Evolutionary conservation across 2,329 filamentous ascomycete genomes (phyloP).

Genomic region (Geosmithia morbida): DNA sequence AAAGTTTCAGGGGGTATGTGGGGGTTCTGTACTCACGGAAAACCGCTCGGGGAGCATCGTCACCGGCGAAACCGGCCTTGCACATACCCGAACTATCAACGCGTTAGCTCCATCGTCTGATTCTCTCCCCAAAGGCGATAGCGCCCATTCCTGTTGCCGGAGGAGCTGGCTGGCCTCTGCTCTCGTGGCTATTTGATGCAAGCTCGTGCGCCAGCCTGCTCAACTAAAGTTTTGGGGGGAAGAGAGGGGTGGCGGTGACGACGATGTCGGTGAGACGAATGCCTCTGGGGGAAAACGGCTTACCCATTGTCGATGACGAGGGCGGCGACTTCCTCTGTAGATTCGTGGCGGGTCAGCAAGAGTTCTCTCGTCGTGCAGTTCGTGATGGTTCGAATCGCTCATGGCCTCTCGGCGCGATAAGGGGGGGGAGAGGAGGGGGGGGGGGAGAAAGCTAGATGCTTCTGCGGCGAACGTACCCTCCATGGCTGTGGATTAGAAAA

Average conservation of each 20-base stretch:
- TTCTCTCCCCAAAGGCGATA: slow-evolving; percentile 1
- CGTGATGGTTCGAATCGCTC: slow-evolving; percentile 4
- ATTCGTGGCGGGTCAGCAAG: slow-evolving; percentile 26
- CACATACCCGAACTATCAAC: slow-evolving; percentile 93
- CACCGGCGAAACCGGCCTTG: slow-evolving; percentile 99
- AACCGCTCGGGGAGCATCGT: slow-evolving; percentile 98
- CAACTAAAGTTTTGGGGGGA: neutral
- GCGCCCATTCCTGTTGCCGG: neutral
- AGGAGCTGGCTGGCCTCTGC: neutral
- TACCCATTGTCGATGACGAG: slow-evolving; percentile 99
- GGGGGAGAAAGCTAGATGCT: neutral
- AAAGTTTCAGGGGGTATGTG: slow-evolving; percentile 10
- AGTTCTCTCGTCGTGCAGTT: slow-evolving; percentile 4
- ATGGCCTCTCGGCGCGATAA: slow-evolving; percentile 1
- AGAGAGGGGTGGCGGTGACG: neutral
- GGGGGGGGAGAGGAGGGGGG: neutral
- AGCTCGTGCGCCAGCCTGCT: neutral
- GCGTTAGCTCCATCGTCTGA: slow-evolving; percentile 19
- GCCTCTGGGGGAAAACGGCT: slow-evolving; percentile 27
- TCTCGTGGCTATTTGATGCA: neutral
- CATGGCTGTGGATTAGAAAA: slow-evolving; percentile 34
- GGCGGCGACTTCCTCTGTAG: slow-evolving; percentile 96
- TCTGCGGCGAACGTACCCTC: slow-evolving; percentile 28
- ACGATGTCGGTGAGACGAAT: slow-evolving; percentile 20
- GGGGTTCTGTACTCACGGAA: slow-evolving; percentile 67